Evolutionary conservation across 345 rosid species (phyloP).

Genomic region (Aegle marmelos): DNA sequence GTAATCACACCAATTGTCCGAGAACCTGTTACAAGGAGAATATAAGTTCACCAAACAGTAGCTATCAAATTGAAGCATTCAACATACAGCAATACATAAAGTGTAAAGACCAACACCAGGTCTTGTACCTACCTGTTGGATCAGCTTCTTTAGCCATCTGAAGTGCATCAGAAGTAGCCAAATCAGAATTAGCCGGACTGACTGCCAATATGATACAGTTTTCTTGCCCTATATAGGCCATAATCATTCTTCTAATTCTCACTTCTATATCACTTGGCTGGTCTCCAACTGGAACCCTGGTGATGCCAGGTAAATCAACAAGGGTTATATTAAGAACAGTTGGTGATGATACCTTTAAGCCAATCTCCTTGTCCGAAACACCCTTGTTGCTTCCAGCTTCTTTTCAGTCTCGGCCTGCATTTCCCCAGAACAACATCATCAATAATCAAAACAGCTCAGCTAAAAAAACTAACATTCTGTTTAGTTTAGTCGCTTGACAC

Average conservation of each 20-base stretch:
- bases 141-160: conserved; percentile 62
- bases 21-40: conserved; percentile 39
- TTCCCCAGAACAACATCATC: neutral
- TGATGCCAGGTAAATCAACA: conserved; percentile 69
- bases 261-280: conserved; percentile 65
- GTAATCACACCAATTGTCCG: conserved; percentile 71
- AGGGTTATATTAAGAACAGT: conserved; percentile 64
- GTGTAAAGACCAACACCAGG: neutral
- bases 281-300: conserved; percentile 74
- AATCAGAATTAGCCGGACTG: conserved; percentile 67
- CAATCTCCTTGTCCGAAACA: conserved; percentile 56
- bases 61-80: conserved; percentile 3
- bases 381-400: conserved; percentile 61
- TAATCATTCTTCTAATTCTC: conserved; percentile 54
- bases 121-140: conserved; percentile 43
- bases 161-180: conserved; percentile 75
- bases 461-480: neutral
- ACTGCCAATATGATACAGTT: conserved; percentile 71
- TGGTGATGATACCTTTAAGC: conserved; percentile 53
- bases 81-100: neutral
- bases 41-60: conserved; percentile 16
- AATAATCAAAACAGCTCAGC: neutral
- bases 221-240: conserved; percentile 39
- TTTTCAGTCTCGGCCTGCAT: conserved; percentile 66
- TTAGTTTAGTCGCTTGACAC: neutral